phyloP scores from a whole-genome alignment of 2,329 filamentous ascomycete species.

The Penicillium aurantiogriseum region DNA sequence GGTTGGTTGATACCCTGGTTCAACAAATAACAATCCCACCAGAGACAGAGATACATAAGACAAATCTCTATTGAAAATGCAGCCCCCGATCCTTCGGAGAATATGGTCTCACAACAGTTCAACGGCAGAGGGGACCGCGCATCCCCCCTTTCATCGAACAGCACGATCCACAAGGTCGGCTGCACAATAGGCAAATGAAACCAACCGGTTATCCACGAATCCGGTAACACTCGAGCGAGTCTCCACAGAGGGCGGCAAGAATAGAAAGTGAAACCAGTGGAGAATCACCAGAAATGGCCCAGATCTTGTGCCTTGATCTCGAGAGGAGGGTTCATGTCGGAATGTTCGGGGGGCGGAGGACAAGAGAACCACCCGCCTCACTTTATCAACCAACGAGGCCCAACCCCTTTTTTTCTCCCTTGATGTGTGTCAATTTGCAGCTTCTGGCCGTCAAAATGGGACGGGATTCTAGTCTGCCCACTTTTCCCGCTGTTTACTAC shows the following conservation, averaged over 20 bases:
- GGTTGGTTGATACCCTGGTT: neutral
- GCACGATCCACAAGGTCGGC: slow-evolving; percentile 10
- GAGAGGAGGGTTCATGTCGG: slow-evolving; percentile 15
- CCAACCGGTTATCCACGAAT: neutral
- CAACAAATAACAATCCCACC: neutral
- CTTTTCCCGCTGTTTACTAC: neutral
- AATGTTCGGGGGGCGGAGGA: slow-evolving; percentile 16
- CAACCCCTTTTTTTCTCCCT: slow-evolving; percentile 28
- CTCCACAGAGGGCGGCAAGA: slow-evolving; percentile 1
- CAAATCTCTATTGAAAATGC: slow-evolving; percentile 8
- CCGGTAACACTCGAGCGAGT: slow-evolving; percentile 3
- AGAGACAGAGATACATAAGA: slow-evolving; percentile 15
- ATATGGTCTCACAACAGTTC: slow-evolving; percentile 16
- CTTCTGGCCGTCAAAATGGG: slow-evolving; percentile 1
- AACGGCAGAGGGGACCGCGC: slow-evolving; percentile 8
- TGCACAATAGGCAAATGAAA: slow-evolving; percentile 10
- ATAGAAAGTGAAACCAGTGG: neutral
- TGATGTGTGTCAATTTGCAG: neutral
- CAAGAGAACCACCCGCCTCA: slow-evolving; percentile 31
- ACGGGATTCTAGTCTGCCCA: neutral
- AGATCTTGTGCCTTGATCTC: neutral
- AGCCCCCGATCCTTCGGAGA: slow-evolving; percentile 8
- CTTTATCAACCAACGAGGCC: slow-evolving; percentile 30
- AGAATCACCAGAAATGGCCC: neutral
- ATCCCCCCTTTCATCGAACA: neutral